Evolutionary conservation across 257 asterid genomes (phyloP).

Genomic region (Coffea eugenioides): DNA sequence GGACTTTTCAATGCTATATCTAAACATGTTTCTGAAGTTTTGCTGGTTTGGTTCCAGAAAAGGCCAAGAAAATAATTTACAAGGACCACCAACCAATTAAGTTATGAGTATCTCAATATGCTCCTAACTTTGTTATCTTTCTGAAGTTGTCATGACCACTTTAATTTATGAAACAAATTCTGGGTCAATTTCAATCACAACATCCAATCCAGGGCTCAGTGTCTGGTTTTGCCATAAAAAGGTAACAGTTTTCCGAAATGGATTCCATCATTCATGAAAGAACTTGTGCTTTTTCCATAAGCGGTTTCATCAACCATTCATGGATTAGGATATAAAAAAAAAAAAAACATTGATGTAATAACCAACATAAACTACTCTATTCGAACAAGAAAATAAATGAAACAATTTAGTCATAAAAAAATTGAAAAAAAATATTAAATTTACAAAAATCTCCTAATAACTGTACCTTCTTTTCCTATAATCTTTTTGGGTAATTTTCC

Average conservation of each 20-base stretch:
- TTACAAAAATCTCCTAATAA: constrained; percentile 7
- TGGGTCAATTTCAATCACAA: not conserved
- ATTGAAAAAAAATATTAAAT: not conserved
- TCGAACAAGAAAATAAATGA: not conserved
- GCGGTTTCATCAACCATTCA: not conserved
- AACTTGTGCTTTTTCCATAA: not conserved
- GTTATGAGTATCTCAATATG: too few species aligned
- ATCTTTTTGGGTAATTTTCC: not conserved
- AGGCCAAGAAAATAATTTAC: too few species aligned
- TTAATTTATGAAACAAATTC: not conserved
- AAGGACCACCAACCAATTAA: too few species aligned
- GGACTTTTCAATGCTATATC: too few species aligned
- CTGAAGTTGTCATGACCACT: too few species aligned
- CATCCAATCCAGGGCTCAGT: not conserved
- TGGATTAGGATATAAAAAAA: not conserved
- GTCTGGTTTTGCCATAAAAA: not conserved
- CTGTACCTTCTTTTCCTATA: not conserved
- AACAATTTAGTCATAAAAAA: not conserved
- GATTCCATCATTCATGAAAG: not conserved
- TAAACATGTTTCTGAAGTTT: not conserved
- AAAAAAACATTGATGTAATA: not conserved
- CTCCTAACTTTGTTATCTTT: not conserved
- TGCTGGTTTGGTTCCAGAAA: not conserved
- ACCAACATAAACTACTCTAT: constrained; percentile 5
- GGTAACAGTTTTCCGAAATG: not conserved